Evolutionary conservation across 331 rosid species (phyloP), one percentile per base, ranked within the genome.

Genomic region (Ulmus americana): DNA sequence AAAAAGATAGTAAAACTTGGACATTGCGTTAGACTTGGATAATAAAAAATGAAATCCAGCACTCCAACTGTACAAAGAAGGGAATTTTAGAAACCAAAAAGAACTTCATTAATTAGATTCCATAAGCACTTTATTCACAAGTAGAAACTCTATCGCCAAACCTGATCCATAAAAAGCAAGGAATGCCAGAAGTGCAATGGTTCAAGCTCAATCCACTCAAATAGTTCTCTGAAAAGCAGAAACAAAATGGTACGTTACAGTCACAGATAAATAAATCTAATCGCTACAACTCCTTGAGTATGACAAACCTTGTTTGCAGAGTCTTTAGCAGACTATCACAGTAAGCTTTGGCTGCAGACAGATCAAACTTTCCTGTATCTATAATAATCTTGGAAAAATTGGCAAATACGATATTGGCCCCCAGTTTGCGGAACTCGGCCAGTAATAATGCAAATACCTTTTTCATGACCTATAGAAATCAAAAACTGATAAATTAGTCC

Each of bases 171-270:
- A 77, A 89, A 94, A 60, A 94, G 78, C 75, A 94, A 75, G 15
- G 98, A 85, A 72, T 76, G 81, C 98, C 98, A 94, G 76, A 77
- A 94, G 72, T 89, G 87, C 61, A 72, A 69, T 40, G 89, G 95
- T 80, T 94, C 97, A 79, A 94, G 90, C 76, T 94, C 91, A 82
- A 94, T 74, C 98, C 97, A 94, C 75, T 94, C 98, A 77, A 94
- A 87, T 61, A 94, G 77, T 68, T 94, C 97, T 69, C 98, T 94
- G 64, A 63, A 79, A 66, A 75, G 59, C 47, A 76, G 68, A 61
- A 59, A 51, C n/a, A 76, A 58, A 63, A 43, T 28, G 35, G 2
- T 28, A 28, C 35, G 35, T 28, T 28, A 28, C 35, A 28, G 35
- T 28, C 35, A 28, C 16, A 56, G 49, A 63, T 35, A 47, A 3